Conservation (phyloP, 805 yeast genomes). For the Torulaspora quercuum region DNA sequence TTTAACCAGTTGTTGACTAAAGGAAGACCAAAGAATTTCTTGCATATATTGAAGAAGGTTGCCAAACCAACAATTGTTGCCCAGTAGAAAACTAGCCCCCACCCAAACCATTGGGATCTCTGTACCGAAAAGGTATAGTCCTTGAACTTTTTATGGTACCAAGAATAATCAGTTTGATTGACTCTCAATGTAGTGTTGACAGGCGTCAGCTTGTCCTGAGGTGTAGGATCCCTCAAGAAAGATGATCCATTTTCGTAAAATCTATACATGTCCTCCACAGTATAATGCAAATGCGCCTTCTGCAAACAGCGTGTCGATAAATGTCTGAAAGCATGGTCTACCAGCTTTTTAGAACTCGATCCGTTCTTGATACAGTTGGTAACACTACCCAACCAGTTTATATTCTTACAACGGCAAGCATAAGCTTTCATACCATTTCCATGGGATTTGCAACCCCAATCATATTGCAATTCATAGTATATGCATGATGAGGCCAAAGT, state of each 20-base stretch:
- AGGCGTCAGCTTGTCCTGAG: conserved; percentile 21
- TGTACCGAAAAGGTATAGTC: conserved; percentile 39
- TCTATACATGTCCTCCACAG: conserved; percentile 35
- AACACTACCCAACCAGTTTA: conserved; percentile 45
- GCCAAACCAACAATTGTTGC: conserved; percentile 34
- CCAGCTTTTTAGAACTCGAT: conserved; percentile 30
- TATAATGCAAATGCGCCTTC: conserved; percentile 37
- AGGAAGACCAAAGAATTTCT: conserved; percentile 29
- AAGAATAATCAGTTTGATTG: conserved; percentile 33
- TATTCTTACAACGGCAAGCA: conserved; percentile 42
- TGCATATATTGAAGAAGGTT: conserved; percentile 32
- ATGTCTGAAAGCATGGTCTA: conserved; percentile 42
- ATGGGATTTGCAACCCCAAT: conserved; percentile 44
- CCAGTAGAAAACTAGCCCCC: conserved; percentile 48
- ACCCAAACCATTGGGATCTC: conserved; percentile 43
- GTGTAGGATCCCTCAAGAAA: conserved; percentile 34
- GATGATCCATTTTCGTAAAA: conserved; percentile 38
- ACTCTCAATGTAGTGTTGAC: conserved; percentile 38
- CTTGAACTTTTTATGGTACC: conserved; percentile 37
- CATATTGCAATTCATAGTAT: conserved; percentile 39
- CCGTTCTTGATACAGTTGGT: conserved; percentile 41
- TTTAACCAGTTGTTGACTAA: conserved; percentile 23
- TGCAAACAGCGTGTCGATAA: conserved; percentile 37
- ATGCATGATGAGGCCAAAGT: conserved; percentile 42
- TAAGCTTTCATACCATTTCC: conserved; percentile 37